A percentile compares a stretch with the other conserved stretches of the same genome.
Conservation (phyloP, 306 rosid genomes). For the Dryas alaskensis region DNA sequence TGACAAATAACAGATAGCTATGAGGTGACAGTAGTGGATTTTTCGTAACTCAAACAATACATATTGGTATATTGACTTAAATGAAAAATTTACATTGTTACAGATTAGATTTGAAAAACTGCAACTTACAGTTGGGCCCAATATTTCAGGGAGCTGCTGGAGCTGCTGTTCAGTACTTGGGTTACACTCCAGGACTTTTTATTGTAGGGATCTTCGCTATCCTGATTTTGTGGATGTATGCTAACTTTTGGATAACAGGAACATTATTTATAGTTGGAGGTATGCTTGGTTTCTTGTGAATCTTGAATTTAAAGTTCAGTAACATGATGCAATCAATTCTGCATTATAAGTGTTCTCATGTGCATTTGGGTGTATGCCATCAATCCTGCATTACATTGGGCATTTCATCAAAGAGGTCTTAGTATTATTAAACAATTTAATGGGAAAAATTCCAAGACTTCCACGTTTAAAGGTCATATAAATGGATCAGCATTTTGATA, state of each 20-base stretch:
- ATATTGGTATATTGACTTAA: constrained; percentile 11
- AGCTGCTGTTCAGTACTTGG: constrained; percentile 76
- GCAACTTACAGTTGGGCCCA: constrained; percentile 37
- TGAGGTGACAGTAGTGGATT: constrained; percentile 9
- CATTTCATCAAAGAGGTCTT: no score
- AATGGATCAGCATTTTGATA: background rate
- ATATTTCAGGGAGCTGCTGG: constrained; percentile 84
- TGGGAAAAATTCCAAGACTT: background rate
- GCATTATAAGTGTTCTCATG: background rate
- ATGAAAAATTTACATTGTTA: constrained; percentile 4
- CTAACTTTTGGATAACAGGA: constrained; percentile 97
- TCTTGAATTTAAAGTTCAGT: constrained; percentile 3
- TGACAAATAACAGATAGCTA: background rate
- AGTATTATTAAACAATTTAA: background rate
- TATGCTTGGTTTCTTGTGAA: constrained; percentile 30
- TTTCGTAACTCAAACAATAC: background rate
- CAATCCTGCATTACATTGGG: background rate
- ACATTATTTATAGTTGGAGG: constrained; percentile 89
- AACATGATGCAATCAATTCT: background rate
- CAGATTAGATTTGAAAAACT: constrained; percentile 12
- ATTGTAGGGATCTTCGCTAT: constrained; percentile 89
- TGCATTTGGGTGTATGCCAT: background rate
- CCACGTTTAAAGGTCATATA: background rate
- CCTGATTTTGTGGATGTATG: constrained; percentile 95
- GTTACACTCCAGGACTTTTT: constrained; percentile 92